phyloP scores from a whole-genome alignment of 2,329 filamentous ascomycete species.

The Albophoma yamanashiensis region DNA sequence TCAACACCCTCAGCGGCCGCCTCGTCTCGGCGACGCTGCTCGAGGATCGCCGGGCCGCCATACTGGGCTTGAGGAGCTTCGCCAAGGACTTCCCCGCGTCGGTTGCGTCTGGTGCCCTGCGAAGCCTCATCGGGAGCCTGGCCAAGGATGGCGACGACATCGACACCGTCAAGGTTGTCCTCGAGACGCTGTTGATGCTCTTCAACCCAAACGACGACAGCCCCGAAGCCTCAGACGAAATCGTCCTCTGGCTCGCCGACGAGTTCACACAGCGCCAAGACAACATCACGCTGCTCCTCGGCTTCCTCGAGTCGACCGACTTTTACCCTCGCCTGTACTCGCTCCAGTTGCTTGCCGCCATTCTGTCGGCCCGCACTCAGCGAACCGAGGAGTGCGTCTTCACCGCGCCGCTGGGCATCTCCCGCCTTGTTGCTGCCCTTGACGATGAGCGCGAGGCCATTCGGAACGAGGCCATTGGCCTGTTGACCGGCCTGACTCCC shows the following conservation, averaged over 20 bases:
- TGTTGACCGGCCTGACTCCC: slow-evolving; percentile 81
- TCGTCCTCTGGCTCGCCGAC: slow-evolving; percentile 90
- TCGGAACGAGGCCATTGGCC: slow-evolving; percentile 75
- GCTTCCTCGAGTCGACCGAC: slow-evolving; percentile 77
- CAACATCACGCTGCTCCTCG: slow-evolving; percentile 83
- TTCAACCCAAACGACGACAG: slow-evolving; percentile 65
- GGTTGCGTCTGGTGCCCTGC: slow-evolving; percentile 84
- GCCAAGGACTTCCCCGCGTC: slow-evolving; percentile 94
- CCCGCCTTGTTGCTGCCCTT: slow-evolving; percentile 71
- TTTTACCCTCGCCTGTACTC: slow-evolving; percentile 90
- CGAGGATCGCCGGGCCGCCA: slow-evolving; percentile 88
- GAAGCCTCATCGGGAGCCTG: slow-evolving; percentile 76
- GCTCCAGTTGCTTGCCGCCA: slow-evolving; percentile 78
- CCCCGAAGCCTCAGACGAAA: slow-evolving; percentile 90
- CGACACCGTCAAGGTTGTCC: slow-evolving; percentile 87
- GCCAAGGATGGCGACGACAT: slow-evolving; percentile 87
- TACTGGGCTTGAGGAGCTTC: slow-evolving; percentile 87
- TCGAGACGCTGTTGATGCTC: slow-evolving; percentile 92
- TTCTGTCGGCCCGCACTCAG: slow-evolving; percentile 76
- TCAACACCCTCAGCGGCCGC: slow-evolving; percentile 77
- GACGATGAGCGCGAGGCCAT: slow-evolving; percentile 82
- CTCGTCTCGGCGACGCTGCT: slow-evolving; percentile 83
- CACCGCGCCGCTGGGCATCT: slow-evolving; percentile 77
- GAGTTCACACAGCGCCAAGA: slow-evolving; percentile 97
- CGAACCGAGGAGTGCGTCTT: slow-evolving; percentile 92